Percentiles rank a stretch among this genome's conserved stretches.
Evolutionary conservation across 768 basidiomycete genomes (phyloP).

Genomic region (Polyporus arcularius): DNA sequence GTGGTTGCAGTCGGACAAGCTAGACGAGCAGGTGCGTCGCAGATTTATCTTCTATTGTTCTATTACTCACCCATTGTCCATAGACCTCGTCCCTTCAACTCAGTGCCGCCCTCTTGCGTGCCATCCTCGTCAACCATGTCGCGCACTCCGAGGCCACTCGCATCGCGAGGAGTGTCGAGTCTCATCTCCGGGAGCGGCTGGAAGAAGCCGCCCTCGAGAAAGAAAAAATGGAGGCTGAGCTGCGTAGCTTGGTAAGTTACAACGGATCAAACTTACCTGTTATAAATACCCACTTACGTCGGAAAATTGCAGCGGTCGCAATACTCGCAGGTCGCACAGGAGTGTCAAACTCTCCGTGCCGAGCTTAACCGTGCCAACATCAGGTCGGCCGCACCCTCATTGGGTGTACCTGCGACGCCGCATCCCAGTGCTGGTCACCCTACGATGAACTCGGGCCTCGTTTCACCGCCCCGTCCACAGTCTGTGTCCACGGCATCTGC

Average conservation of each 20-base stretch:
- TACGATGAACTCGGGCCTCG: conserved; percentile 12
- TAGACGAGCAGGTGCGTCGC: conserved; percentile 62
- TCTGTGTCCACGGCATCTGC: conserved; percentile 25
- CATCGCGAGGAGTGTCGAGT: conserved; percentile 62
- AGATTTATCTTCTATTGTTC: background rate
- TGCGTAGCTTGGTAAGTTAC: conserved; percentile 60
- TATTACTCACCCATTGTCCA: conserved; percentile 7
- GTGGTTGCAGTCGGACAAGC: conserved; percentile 66
- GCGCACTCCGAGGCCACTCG: conserved; percentile 80
- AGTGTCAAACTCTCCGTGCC: conserved; percentile 65
- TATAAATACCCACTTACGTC: conserved; percentile 11
- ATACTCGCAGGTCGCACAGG: conserved; percentile 69
- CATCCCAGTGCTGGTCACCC: conserved; percentile 21
- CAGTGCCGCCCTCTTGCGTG: conserved; percentile 77
- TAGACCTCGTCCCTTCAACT: conserved; percentile 71
- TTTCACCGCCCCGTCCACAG: conserved; percentile 28
- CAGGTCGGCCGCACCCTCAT: conserved; percentile 40
- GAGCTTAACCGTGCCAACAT: conserved; percentile 63
- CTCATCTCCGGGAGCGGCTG: conserved; percentile 60
- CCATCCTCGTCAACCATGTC: conserved; percentile 80
- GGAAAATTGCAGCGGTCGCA: conserved; percentile 48
- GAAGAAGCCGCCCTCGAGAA: conserved; percentile 63
- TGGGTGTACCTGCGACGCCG: conserved; percentile 32
- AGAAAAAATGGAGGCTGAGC: conserved; percentile 65
- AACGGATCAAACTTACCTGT: background rate